These are phyloP conservation scores for Volvox carteri DNA, from an alignment of 163 green algal genomes.

Conservation along the genomic window DNA sequence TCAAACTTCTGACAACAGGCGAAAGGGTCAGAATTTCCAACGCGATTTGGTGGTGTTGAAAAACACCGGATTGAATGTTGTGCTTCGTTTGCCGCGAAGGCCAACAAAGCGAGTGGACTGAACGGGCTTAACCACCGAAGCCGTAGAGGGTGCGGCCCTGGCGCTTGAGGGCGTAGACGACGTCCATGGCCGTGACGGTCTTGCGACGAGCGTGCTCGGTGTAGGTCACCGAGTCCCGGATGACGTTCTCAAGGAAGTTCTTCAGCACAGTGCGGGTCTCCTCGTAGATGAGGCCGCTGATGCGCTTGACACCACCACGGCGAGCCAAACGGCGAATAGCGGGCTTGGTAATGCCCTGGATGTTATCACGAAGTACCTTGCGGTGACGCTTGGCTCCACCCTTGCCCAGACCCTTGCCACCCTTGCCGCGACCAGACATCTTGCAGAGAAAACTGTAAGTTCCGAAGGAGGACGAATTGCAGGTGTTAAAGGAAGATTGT, in stretches of 20 bases:
- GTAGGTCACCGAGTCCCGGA: slow-evolving; percentile 95
- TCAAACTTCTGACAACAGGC: no score
- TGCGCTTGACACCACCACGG: slow-evolving; percentile 92
- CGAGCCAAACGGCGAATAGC: slow-evolving; percentile 89
- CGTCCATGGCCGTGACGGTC: slow-evolving; percentile 88
- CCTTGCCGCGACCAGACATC: slow-evolving; percentile 80
- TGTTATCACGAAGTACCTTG: slow-evolving; percentile 97
- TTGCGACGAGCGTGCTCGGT: slow-evolving; percentile 90
- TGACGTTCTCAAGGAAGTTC: slow-evolving; percentile 97
- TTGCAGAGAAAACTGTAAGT: neutral
- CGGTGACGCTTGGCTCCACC: slow-evolving; percentile 92
- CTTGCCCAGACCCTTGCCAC: slow-evolving; percentile 93
- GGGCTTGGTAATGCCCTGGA: slow-evolving; percentile 95
- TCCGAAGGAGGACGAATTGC: no score
- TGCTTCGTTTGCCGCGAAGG: neutral
- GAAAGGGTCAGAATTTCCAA: no score
- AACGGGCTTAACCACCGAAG: slow-evolving; percentile 80
- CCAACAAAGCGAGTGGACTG: neutral
- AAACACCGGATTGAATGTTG: neutral
- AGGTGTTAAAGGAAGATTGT: no score
- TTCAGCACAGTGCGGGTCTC: slow-evolving; percentile 94
- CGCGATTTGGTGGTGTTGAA: neutral
- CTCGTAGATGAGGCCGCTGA: slow-evolving; percentile 94
- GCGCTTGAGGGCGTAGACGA: slow-evolving; percentile 94
- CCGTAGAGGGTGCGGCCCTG: slow-evolving; percentile 97